A percentile compares a stretch with the other conserved stretches of the same genome.
Evolutionary conservation across 2,329 filamentous ascomycete genomes (phyloP).

Genomic region (Penicillium capsulatum): DNA sequence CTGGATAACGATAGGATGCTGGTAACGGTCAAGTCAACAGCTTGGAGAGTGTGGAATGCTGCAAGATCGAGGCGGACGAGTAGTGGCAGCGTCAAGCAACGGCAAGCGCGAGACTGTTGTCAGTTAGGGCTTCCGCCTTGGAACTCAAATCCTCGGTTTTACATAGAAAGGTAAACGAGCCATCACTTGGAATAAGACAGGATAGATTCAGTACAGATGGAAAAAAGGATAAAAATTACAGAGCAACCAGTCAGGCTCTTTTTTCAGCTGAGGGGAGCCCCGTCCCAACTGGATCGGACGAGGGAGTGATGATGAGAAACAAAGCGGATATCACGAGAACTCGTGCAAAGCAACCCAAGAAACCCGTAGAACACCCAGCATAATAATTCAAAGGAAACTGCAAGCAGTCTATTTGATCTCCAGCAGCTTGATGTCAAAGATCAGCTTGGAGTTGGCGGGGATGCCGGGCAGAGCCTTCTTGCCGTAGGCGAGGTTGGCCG

Average conservation of each 20-base stretch:
- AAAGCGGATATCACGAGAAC: slow-evolving; percentile 38
- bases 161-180: too few species aligned
- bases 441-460: slow-evolving; percentile 81
- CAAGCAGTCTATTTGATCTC: slow-evolving; percentile 66
- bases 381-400: slow-evolving; percentile 4
- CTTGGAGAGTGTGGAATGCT: not conserved
- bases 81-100: not conserved
- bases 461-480: slow-evolving; percentile 78
- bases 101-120: too few species aligned
- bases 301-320: slow-evolving; percentile 29
- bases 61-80: not conserved
- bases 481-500: slow-evolving; percentile 83
- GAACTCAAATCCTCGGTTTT: too few species aligned
- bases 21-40: not conserved
- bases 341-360: slow-evolving; percentile 28
- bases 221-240: slow-evolving; percentile 15
- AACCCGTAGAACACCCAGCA: slow-evolving; percentile 24
- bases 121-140: too few species aligned
- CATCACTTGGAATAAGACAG: too few species aligned
- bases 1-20: slow-evolving; percentile 8
- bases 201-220: slow-evolving; percentile 15
- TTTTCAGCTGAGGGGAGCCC: slow-evolving; percentile 27
- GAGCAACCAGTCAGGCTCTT: slow-evolving; percentile 15
- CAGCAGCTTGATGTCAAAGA: slow-evolving; percentile 86
- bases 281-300: slow-evolving; percentile 28